These are phyloP conservation scores for Acanthochlamys bracteata DNA, from an alignment of 106 monocot species.

Conservation along the genomic window DNA sequence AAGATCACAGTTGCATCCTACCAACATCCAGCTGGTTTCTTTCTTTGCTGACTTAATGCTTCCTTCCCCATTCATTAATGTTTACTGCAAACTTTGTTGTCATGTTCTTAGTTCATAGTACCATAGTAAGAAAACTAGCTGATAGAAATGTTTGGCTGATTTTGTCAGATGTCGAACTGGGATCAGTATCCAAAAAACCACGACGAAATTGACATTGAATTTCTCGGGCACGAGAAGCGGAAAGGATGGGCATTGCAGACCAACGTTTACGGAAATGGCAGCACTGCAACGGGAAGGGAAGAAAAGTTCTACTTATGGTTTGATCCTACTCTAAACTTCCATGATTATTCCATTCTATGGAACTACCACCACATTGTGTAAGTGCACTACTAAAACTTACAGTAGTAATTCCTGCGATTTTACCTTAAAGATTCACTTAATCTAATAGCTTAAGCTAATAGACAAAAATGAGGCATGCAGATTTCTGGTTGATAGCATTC, in stretches of 20 bases:
- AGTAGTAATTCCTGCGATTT: too few relatives aligned
- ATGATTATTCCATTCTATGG: slow-evolving; percentile 54
- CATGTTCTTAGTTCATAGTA: background rate
- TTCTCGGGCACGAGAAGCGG: slow-evolving; percentile 39
- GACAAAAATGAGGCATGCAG: slow-evolving; percentile 19
- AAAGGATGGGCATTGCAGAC: slow-evolving; percentile 45
- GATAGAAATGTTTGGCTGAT: background rate
- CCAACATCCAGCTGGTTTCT: too few relatives aligned
- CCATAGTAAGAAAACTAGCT: background rate
- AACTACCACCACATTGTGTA: slow-evolving; percentile 40
- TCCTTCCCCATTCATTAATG: background rate
- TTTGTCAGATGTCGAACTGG: slow-evolving; percentile 34
- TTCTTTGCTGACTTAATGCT: too few relatives aligned
- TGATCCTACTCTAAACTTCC: slow-evolving; percentile 36
- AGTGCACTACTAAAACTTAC: background rate
- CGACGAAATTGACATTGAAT: slow-evolving; percentile 58
- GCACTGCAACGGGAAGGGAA: slow-evolving; percentile 31
- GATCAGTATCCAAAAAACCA: slow-evolving; percentile 28
- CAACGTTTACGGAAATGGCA: slow-evolving; percentile 55
- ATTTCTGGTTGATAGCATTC: slow-evolving; percentile 45
- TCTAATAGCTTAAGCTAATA: too few relatives aligned
- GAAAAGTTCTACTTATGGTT: slow-evolving; percentile 48
- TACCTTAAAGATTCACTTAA: too few relatives aligned
- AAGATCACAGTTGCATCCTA: background rate
- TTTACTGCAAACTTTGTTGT: background rate